These are phyloP conservation scores for Neoarthrinium moseri DNA, from an alignment of 2,329 filamentous ascomycete genomes.

Conservation along the genomic window DNA sequence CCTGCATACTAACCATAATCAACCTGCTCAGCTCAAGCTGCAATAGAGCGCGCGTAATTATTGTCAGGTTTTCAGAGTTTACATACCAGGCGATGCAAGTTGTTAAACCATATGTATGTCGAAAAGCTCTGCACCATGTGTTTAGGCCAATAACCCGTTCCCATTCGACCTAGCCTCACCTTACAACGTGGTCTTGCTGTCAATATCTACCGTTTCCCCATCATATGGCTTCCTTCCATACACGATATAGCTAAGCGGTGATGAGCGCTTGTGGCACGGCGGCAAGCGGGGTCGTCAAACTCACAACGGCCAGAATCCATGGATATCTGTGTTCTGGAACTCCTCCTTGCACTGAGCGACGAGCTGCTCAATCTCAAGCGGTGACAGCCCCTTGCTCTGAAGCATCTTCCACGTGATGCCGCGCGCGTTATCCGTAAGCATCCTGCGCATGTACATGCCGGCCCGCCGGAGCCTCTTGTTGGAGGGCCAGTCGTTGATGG, in stretches of 20 bases:
- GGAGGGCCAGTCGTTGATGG: background rate
- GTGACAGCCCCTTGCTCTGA: slow-evolving; percentile 69
- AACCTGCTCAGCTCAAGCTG: too few relatives aligned
- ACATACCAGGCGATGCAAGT: too few relatives aligned
- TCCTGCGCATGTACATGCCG: background rate
- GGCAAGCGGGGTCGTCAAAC: background rate
- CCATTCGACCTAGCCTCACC: too few relatives aligned
- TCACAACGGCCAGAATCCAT: background rate
- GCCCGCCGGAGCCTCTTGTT: background rate
- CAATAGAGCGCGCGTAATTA: too few relatives aligned
- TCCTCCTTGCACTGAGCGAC: slow-evolving; percentile 59
- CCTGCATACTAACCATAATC: too few relatives aligned
- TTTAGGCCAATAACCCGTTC: too few relatives aligned
- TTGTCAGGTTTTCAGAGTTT: too few relatives aligned
- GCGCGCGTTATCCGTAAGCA: slow-evolving; percentile 34
- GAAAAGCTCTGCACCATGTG: too few relatives aligned
- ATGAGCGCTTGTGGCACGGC: slow-evolving; percentile 9
- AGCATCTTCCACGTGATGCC: slow-evolving; percentile 71
- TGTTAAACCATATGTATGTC: too few relatives aligned
- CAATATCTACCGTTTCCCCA: too few relatives aligned
- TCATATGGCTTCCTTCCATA: slow-evolving; percentile 4
- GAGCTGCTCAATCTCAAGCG: slow-evolving; percentile 73
- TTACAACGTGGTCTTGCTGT: too few relatives aligned
- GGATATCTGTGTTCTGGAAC: background rate
- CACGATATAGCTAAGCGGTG: slow-evolving; percentile 17